phyloP scores from a whole-genome alignment of 345 rosid genomes.

The Populus simonii region DNA sequence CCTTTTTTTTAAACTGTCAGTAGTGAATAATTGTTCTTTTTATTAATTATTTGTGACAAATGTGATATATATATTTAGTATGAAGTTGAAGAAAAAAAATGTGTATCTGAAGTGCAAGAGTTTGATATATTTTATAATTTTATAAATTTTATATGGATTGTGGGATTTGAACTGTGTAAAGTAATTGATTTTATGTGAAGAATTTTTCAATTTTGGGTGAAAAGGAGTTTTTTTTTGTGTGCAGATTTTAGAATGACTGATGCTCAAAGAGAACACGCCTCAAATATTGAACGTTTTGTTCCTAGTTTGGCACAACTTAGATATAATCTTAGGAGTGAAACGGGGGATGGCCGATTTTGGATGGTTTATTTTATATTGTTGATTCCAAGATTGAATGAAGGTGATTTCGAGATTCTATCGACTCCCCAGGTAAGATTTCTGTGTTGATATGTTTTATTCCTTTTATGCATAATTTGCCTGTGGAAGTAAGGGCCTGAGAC shows the following conservation, averaged over 20 bases:
- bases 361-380: slow-evolving; percentile 65
- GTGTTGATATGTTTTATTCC: background rate
- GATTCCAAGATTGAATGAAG: slow-evolving; percentile 58
- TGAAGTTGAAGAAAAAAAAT: background rate
- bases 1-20: background rate
- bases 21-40: background rate
- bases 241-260: slow-evolving; percentile 64
- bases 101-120: background rate
- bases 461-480: background rate
- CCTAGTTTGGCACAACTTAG: slow-evolving; percentile 52
- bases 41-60: background rate
- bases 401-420: slow-evolving; percentile 60
- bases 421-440: slow-evolving; percentile 46
- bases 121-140: background rate
- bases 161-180: background rate
- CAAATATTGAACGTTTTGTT: slow-evolving; percentile 49
- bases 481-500: background rate
- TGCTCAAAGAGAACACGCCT: slow-evolving; percentile 54
- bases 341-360: slow-evolving; percentile 60
- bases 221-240: slow-evolving; percentile 6
- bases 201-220: background rate
- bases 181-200: background rate
- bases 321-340: slow-evolving; percentile 33
- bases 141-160: background rate
- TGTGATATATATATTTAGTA: background rate